A percentile compares a stretch with the other conserved stretches of the same genome.
Conservation (phyloP, 2,329 filamentous ascomycete genomes). For the Nigrograna mackinnonii region DNA sequence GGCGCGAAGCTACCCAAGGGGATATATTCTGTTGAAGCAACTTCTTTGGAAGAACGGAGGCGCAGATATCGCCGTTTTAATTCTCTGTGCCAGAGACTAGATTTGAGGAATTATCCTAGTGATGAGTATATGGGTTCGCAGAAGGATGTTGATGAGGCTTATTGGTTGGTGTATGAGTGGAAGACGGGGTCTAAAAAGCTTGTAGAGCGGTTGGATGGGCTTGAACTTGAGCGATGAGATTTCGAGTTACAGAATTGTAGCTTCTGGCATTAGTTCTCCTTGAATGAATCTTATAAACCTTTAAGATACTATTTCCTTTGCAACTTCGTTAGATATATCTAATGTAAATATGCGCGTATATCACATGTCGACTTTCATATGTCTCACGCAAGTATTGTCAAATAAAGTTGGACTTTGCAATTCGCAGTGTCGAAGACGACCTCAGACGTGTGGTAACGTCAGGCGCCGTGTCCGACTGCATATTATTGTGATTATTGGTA, state of each 20-base stretch:
- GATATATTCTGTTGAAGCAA: not conserved
- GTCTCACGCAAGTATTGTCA: not conserved
- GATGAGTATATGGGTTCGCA: too few species aligned
- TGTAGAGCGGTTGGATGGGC: not conserved
- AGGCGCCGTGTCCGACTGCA: too few species aligned
- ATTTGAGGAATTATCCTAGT: too few species aligned
- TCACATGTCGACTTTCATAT: not conserved
- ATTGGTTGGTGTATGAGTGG: too few species aligned
- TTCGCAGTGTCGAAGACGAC: too few species aligned
- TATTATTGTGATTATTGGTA: too few species aligned
- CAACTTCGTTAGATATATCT: not conserved
- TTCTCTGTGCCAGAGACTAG: too few species aligned
- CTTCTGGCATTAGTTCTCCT: not conserved
- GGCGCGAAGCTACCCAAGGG: not conserved
- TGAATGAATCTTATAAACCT: not conserved
- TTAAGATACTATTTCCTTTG: not conserved
- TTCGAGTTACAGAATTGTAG: not conserved
- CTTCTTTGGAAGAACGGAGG: not conserved
- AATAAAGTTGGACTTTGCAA: not conserved
- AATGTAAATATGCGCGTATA: not conserved
- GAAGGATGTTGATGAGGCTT: too few species aligned
- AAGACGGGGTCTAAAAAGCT: too few species aligned
- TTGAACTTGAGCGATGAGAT: not conserved
- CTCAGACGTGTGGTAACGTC: too few species aligned
- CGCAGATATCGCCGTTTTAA: too few species aligned